These are phyloP conservation scores for Auriscalpium vulgare DNA, from an alignment of 768 basidiomycete species.

Conservation along the genomic window DNA sequence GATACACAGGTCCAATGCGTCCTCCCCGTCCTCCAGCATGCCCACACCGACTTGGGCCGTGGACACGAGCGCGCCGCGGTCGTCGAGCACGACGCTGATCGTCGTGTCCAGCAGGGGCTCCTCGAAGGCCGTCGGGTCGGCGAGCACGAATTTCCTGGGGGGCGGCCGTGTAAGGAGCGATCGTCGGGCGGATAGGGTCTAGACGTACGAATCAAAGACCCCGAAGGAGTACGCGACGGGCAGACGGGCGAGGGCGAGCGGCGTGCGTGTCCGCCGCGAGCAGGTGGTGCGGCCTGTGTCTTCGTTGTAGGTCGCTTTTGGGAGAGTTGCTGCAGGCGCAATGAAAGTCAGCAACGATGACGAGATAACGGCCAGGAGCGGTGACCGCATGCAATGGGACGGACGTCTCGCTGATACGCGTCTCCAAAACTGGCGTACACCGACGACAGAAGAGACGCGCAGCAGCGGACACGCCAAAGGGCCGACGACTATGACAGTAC, in stretches of 20 bases:
- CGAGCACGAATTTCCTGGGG: conserved; percentile 52
- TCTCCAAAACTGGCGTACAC: too few relatives aligned
- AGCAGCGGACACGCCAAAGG: too few relatives aligned
- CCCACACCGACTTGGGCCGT: conserved; percentile 50
- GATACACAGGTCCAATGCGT: conserved; percentile 31
- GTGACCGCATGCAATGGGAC: too few relatives aligned
- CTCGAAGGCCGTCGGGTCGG: conserved; percentile 89
- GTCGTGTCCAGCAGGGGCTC: conserved; percentile 75
- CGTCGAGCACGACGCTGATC: conserved; percentile 54
- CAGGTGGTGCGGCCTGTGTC: conserved; percentile 59
- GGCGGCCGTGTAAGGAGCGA: not conserved
- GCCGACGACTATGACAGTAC: too few relatives aligned
- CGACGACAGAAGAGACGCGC: too few relatives aligned
- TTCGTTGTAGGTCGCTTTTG: conserved; percentile 62
- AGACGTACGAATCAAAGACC: conserved; percentile 68
- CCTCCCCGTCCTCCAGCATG: conserved; percentile 20
- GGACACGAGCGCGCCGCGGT: conserved; percentile 38
- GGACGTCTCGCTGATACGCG: too few relatives aligned
- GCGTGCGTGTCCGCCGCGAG: conserved; percentile 37
- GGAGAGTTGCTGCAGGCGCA: conserved; percentile 47
- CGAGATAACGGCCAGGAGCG: too few relatives aligned
- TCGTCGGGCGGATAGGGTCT: not conserved
- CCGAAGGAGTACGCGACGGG: conserved; percentile 64
- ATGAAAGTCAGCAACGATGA: not conserved
- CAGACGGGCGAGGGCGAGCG: conserved; percentile 38